These are phyloP conservation scores for Lolium multiflorum DNA, from an alignment of 176 grass and related monocot genomes.

Conservation along the genomic window DNA sequence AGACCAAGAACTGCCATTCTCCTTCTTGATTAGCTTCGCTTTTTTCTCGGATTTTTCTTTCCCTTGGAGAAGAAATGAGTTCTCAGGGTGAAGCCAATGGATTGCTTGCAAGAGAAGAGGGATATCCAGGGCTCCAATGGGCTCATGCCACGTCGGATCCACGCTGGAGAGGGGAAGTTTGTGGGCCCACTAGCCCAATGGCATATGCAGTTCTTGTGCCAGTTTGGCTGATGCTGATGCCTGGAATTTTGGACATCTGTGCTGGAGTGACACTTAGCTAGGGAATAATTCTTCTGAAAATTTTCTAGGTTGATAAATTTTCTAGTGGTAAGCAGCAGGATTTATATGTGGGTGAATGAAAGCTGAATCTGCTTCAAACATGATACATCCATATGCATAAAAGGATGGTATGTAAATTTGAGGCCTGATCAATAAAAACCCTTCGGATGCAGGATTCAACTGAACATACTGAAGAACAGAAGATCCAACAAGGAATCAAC, in stretches of 20 bases:
- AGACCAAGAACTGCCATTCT: constrained; percentile 48
- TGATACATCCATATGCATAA: background rate
- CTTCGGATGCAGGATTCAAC: background rate
- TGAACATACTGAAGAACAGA: background rate
- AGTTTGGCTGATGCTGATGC: constrained; percentile 25
- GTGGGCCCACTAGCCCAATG: background rate
- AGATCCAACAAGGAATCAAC: background rate
- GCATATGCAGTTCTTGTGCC: constrained; percentile 1
- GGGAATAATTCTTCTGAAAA: background rate
- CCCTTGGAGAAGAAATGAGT: constrained; percentile 17
- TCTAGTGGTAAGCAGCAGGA: background rate
- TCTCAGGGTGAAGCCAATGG: constrained; percentile 16
- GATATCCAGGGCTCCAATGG: constrained; percentile 46
- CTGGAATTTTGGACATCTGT: constrained; percentile 28
- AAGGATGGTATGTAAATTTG: background rate
- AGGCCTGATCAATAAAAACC: background rate
- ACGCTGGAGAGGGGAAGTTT: constrained; percentile 1
- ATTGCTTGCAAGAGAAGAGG: constrained; percentile 33
- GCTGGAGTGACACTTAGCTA: background rate
- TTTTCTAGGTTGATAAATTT: background rate
- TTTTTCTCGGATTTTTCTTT: background rate
- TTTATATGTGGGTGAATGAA: constrained; percentile 18
- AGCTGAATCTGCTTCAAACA: background rate
- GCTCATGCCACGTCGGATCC: constrained; percentile 40
- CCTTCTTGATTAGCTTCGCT: background rate